Conservation (phyloP, 495 filamentous ascomycete genomes). For the Aspergillus kassunensis region DNA sequence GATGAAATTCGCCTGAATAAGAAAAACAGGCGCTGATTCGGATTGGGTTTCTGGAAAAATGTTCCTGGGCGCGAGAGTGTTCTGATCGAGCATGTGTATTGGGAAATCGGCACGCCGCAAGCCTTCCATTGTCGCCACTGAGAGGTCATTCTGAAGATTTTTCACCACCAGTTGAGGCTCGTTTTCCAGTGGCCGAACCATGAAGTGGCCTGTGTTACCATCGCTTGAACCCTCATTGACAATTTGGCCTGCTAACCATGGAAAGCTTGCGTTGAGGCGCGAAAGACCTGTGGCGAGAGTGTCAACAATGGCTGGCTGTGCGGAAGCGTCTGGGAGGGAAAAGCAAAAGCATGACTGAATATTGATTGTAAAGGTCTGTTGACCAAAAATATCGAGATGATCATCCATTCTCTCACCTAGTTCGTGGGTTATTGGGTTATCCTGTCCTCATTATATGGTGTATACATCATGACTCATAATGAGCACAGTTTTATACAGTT, state of each 20-base stretch:
- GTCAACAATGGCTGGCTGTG: conserved; percentile 24
- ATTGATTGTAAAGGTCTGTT: no score
- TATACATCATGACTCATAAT: no score
- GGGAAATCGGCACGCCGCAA: conserved; percentile 43
- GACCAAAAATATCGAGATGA: no score
- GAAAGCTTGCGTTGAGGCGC: conserved; percentile 37
- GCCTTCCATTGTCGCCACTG: conserved; percentile 35
- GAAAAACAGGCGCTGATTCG: conserved; percentile 36
- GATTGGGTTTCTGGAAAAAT: conserved; percentile 29
- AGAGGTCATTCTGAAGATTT: conserved; percentile 34
- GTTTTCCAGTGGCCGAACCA: conserved; percentile 32
- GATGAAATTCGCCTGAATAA: conserved; percentile 52
- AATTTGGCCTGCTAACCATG: conserved; percentile 54
- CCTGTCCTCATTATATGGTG: no score
- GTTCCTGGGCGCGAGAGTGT: conserved; percentile 40
- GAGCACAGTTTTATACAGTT: no score
- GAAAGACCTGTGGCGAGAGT: conserved; percentile 35
- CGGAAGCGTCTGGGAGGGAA: conserved; percentile 21
- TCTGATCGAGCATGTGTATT: conserved; percentile 51
- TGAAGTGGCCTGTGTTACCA: conserved; percentile 36
- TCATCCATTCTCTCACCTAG: no score
- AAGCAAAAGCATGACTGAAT: conserved; percentile 45
- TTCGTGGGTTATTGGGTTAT: no score
- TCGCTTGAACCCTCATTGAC: conserved; percentile 35
- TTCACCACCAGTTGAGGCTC: conserved; percentile 36